Conservation (phyloP, 768 basidiomycete genomes). For the Cystobasidium tubakii region DNA sequence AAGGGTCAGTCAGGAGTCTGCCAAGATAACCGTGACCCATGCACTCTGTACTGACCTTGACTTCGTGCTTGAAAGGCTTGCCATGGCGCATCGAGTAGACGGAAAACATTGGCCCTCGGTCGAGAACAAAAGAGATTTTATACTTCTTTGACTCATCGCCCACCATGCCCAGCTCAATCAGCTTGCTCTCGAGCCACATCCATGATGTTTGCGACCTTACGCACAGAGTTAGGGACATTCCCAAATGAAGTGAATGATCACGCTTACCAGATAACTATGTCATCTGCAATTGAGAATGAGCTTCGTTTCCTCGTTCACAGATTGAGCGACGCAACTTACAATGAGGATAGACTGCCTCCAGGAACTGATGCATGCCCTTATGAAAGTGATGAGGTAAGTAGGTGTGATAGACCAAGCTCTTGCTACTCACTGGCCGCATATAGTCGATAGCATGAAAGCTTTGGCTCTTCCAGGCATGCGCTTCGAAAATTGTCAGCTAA, state of each 20-base stretch:
- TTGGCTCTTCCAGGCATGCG: slow-evolving; percentile 33
- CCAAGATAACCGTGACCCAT: not conserved
- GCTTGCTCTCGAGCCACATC: slow-evolving; percentile 88
- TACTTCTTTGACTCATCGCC: slow-evolving; percentile 32
- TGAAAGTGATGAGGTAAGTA: not conserved
- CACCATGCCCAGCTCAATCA: slow-evolving; percentile 73
- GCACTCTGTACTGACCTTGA: slow-evolving; percentile 53
- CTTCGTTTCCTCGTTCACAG: slow-evolving; percentile 48
- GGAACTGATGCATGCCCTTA: slow-evolving; percentile 73
- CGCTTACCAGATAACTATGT: not conserved
- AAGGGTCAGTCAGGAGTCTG: not conserved
- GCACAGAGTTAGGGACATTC: not conserved
- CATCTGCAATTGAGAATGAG: not conserved
- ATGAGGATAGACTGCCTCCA: slow-evolving; percentile 70
- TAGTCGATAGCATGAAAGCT: slow-evolving; percentile 30
- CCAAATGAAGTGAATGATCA: not conserved
- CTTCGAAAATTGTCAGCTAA: not conserved
- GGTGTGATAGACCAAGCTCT: not conserved
- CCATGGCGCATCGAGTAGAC: slow-evolving; percentile 71
- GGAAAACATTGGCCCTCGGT: slow-evolving; percentile 68
- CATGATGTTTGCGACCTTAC: slow-evolving; percentile 65
- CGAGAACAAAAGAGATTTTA: slow-evolving; percentile 51
- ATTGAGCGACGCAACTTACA: slow-evolving; percentile 51
- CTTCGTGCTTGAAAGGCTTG: slow-evolving; percentile 71
- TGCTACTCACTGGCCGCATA: slow-evolving; percentile 24